Evolutionary conservation across 2,329 filamentous ascomycete species (phyloP), one percentile per base, ranked within the genome.

Genomic region (Akanthomyces lecanii): DNA sequence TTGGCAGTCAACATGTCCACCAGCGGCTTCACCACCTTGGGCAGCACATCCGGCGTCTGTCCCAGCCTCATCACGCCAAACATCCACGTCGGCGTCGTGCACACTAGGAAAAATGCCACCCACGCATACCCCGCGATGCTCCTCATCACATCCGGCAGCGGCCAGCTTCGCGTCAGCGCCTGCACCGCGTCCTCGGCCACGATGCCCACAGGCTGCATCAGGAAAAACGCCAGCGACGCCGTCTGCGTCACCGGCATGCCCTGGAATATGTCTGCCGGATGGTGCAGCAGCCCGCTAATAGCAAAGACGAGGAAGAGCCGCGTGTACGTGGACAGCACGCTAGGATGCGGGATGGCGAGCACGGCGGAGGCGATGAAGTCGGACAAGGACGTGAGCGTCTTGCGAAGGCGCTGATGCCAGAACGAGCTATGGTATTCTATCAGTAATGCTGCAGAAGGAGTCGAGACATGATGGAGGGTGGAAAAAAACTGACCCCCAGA

Each of bases 141-240:
- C 16, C 56, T 25, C 7, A 62, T 48, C 8, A 25, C 14, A 6
- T 45, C 38, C n/a, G 63, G 38, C 10, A 63, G 54, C 23, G 30
- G 21, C 33, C 30, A 55, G 2, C 45, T 10, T 30, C 33, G 25
- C 11, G 60, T 58, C 21, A 51, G 23, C n/a, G 51, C 59, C 40
- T 61, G 65, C 38, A 61, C 59, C 12, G 28, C 50, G 21, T 66
- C 63, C 56, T 66, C 65, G 25, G 51, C 6, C 51, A 66, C 57
- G 55, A 66, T 59, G 30, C 57, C 65, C 5, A 64, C 38, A 14
- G 65, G 54, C 50, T 64, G 60, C 33, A 64, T 28, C 23, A 50
- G 33, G 52, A 66, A 66, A 55, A 64, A 66, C 3, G 18, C 44
- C 11, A 58, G 23, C 25, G 42, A 36, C 3, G 44, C 55, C 8